phyloP scores from a whole-genome alignment of 371 early-diverging fungal genomes.

The Lichtheimia ramosa region DNA sequence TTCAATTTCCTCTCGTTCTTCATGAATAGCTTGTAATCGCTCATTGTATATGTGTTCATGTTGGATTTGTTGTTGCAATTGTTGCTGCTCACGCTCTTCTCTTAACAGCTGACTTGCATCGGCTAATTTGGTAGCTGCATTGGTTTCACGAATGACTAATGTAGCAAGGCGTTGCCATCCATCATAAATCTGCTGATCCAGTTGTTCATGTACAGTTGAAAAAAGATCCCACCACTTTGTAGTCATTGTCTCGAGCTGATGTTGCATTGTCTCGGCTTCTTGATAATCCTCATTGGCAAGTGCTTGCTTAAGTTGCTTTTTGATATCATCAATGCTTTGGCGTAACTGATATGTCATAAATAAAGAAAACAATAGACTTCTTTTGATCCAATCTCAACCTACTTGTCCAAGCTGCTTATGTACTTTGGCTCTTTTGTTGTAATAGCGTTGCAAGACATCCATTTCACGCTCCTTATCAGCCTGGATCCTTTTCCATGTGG shows the following conservation, averaged over 20 bases:
- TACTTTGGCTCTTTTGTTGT: constrained; percentile 11
- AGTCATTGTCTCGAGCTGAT: constrained; percentile 3
- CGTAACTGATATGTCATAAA: neutral
- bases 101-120: constrained; percentile 7
- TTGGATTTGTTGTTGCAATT: constrained; percentile 15
- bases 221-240: constrained; percentile 11
- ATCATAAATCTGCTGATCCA: constrained; percentile 14
- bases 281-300: constrained; percentile 8
- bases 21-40: constrained; percentile 9
- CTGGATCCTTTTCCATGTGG: constrained; percentile 18
- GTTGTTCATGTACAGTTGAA: neutral
- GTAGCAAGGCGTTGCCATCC: constrained; percentile 8
- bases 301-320: constrained; percentile 2
- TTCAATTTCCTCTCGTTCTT: constrained; percentile 13
- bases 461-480: constrained; percentile 17
- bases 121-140: constrained; percentile 10
- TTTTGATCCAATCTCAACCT: neutral
- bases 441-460: constrained; percentile 12
- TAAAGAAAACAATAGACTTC: neutral
- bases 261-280: constrained; percentile 6
- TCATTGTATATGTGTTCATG: constrained; percentile 13
- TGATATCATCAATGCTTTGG: neutral
- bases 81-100: constrained; percentile 15
- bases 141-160: constrained; percentile 4
- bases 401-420: constrained; percentile 15